Evolutionary conservation across 352 stramenopile species (phyloP).

Genomic region (Globisporangium cylindrosporum): DNA sequence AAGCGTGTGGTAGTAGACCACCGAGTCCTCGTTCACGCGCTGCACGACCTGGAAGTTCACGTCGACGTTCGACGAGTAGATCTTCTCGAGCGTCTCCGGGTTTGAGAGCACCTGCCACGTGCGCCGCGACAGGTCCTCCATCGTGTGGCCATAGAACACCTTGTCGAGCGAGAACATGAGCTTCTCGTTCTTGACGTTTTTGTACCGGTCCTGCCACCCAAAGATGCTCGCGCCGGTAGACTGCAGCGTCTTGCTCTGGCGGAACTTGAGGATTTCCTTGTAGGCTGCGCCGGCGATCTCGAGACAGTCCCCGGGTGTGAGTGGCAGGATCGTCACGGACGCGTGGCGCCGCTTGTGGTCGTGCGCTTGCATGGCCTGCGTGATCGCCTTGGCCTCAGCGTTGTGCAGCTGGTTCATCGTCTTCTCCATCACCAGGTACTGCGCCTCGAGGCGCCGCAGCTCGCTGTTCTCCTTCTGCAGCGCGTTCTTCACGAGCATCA

Average conservation of each 20-base stretch:
- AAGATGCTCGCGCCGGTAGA: slow-evolving; percentile 59
- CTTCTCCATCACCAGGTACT: slow-evolving; percentile 47
- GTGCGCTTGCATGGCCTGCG: slow-evolving; percentile 22
- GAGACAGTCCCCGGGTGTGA: slow-evolving; percentile 41
- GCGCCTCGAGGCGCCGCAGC: slow-evolving; percentile 38
- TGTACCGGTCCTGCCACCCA: slow-evolving; percentile 63
- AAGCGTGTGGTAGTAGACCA: slow-evolving; percentile 73
- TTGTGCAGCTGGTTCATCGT: slow-evolving; percentile 37
- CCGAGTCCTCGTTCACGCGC: slow-evolving; percentile 47
- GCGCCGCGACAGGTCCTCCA: slow-evolving; percentile 36
- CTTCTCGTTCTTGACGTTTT: slow-evolving; percentile 40
- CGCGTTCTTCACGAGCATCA: slow-evolving; percentile 45
- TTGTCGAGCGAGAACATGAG: slow-evolving; percentile 74
- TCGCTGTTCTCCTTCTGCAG: slow-evolving; percentile 57
- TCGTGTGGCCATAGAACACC: slow-evolving; percentile 33
- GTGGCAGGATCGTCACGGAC: slow-evolving; percentile 36
- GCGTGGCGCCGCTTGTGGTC: slow-evolving; percentile 17
- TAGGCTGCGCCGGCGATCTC: slow-evolving; percentile 48
- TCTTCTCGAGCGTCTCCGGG: slow-evolving; percentile 39
- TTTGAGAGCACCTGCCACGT: slow-evolving; percentile 55
- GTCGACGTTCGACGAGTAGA: slow-evolving; percentile 49
- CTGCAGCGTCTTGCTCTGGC: slow-evolving; percentile 37
- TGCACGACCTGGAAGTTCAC: slow-evolving; percentile 66
- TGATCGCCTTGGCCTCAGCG: slow-evolving; percentile 37
- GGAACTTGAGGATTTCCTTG: slow-evolving; percentile 48